Conservation (phyloP, 176 grass and related monocot genomes). For the Oryza nivara region DNA sequence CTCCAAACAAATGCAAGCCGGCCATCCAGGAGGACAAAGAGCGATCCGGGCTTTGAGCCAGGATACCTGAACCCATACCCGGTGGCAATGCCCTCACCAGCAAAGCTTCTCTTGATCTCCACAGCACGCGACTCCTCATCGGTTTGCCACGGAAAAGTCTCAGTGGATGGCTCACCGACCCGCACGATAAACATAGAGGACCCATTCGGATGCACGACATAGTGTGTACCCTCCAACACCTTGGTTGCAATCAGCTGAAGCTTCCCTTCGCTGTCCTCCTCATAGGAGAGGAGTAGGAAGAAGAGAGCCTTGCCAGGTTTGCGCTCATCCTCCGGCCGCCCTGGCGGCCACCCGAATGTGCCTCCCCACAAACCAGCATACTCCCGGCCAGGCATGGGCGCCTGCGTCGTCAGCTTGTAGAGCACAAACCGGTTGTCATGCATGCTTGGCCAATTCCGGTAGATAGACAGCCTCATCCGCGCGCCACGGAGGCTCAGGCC, state of each 20-base stretch:
- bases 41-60: conserved; percentile 78
- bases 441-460: conserved; percentile 84
- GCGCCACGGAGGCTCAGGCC: conserved; percentile 60
- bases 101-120: conserved; percentile 46
- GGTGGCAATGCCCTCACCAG: conserved; percentile 69
- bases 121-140: conserved; percentile 50
- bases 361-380: conserved; percentile 85
- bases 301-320: conserved; percentile 79
- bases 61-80: conserved; percentile 88
- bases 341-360: conserved; percentile 83
- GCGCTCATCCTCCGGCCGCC: conserved; percentile 47
- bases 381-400: conserved; percentile 46
- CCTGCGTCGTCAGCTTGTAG: conserved; percentile 72
- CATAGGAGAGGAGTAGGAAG: conserved; percentile 82
- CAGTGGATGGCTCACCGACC: conserved; percentile 48
- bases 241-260: conserved; percentile 76
- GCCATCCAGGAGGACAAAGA: conserved; percentile 72
- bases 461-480: conserved; percentile 56
- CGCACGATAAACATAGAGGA: conserved; percentile 74
- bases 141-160: conserved; percentile 73
- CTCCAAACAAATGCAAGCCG: conserved; percentile 87
- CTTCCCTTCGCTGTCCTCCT: conserved; percentile 55
- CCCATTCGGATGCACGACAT: conserved; percentile 85
- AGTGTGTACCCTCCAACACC: conserved; percentile 86
- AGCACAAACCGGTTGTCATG: conserved; percentile 71